Conservation (phyloP, 2,329 filamentous ascomycete species). For the Pseudogymnoascus sp. region DNA sequence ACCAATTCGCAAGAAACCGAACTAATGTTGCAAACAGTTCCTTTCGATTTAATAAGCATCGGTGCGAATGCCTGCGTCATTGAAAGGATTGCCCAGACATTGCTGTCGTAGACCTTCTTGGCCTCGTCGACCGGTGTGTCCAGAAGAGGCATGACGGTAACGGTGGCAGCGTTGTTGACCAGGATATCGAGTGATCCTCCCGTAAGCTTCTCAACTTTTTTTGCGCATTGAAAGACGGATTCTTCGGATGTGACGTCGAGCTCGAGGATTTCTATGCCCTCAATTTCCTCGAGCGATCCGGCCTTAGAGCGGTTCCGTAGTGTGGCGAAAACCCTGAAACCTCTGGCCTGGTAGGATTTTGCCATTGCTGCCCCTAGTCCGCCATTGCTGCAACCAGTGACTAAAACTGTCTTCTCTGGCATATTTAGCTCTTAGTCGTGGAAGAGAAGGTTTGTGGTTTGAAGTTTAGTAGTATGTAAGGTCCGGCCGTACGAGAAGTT, state of each 20-base stretch:
- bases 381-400: conserved; percentile 33
- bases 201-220: conserved; percentile 24
- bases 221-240: conserved; percentile 14
- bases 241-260: conserved; percentile 32
- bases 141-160: conserved; percentile 27
- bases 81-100: conserved; percentile 16
- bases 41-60: conserved; percentile 32
- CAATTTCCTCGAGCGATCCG: conserved; percentile 21
- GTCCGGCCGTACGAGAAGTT: background rate
- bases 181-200: conserved; percentile 32
- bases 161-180: conserved; percentile 37
- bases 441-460: background rate
- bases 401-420: conserved; percentile 21
- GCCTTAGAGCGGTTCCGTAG: conserved; percentile 31
- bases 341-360: conserved; percentile 31
- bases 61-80: conserved; percentile 21
- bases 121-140: conserved; percentile 26
- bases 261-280: conserved; percentile 25
- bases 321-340: conserved; percentile 35
- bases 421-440: background rate
- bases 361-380: conserved; percentile 36
- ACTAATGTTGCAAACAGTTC: conserved; percentile 34
- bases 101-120: conserved; percentile 27
- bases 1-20: conserved; percentile 11
- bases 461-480: background rate